phyloP scores from a whole-genome alignment of 1,284 basidiomycete genomes.

The Papiliotrema laurentii region DNA sequence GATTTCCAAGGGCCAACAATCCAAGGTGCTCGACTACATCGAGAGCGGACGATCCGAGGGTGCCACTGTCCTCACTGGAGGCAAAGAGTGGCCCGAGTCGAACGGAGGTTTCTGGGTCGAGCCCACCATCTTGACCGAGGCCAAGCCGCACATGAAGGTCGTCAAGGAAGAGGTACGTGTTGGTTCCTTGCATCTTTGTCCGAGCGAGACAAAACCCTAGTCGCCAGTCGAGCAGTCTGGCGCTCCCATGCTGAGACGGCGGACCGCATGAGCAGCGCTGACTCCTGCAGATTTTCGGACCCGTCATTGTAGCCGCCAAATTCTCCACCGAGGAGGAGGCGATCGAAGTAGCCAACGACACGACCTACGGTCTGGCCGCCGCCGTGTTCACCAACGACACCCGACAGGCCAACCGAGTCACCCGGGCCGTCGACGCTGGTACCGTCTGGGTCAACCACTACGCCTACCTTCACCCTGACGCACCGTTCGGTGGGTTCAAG shows the following conservation, averaged over 20 bases:
- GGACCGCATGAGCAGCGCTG: no score
- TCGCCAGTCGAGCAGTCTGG: no score
- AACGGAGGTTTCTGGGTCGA: slow-evolving; percentile 42
- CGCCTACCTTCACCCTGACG: no score
- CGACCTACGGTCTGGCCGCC: slow-evolving; percentile 79
- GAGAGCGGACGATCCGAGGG: slow-evolving; percentile 79
- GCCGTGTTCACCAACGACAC: slow-evolving; percentile 82
- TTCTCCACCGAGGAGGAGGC: slow-evolving; percentile 49
- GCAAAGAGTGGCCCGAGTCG: slow-evolving; percentile 53
- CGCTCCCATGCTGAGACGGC: no score
- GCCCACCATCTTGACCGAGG: slow-evolving; percentile 46
- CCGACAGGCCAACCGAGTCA: slow-evolving; percentile 80
- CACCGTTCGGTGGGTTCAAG: no score
- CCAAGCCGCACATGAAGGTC: slow-evolving; percentile 34
- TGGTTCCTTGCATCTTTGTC: no score
- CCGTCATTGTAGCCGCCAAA: slow-evolving; percentile 47
- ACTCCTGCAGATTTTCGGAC: slow-evolving; percentile 54
- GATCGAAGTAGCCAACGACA: slow-evolving; percentile 74
- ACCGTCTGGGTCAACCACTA: slow-evolving; percentile 77
- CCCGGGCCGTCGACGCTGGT: slow-evolving; percentile 75
- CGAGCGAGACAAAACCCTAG: no score
- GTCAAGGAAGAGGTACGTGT: slow-evolving; percentile 46
- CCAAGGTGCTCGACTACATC: slow-evolving; percentile 85
- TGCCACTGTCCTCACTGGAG: slow-evolving; percentile 73
- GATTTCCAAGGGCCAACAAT: slow-evolving; percentile 80